phyloP scores from a whole-genome alignment of 495 filamentous ascomycete genomes.

The Penicillium dipodomyicola region DNA sequence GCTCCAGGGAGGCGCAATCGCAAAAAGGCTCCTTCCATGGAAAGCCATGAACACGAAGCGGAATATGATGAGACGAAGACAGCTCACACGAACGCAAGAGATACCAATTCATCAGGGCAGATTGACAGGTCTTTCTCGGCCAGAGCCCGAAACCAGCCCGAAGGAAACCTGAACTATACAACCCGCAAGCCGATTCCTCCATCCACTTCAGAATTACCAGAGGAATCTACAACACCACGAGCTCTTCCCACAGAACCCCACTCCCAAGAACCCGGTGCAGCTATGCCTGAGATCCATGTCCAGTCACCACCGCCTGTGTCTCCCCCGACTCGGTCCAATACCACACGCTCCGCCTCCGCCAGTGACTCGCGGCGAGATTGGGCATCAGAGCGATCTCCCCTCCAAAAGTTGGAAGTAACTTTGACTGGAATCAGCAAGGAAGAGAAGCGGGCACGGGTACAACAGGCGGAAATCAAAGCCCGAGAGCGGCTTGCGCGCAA shows the following conservation, averaged over 20 bases:
- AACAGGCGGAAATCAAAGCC: conserved; percentile 67
- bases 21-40: conserved; percentile 1
- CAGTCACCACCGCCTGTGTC: conserved; percentile 1
- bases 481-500: conserved; percentile 49
- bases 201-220: conserved; percentile 8
- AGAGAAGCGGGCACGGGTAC: conserved; percentile 77
- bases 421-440: conserved; percentile 88
- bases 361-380: conserved; percentile 44
- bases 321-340: conserved; percentile 36
- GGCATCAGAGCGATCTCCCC: conserved; percentile 77
- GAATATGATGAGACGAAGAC: conserved; percentile 6
- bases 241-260: conserved; percentile 17
- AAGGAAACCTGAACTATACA: conserved; percentile 24
- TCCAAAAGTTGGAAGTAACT: conserved; percentile 88
- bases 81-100: conserved; percentile 7
- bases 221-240: conserved; percentile 27
- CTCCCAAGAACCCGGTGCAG: conserved; percentile 1
- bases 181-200: conserved; percentile 15
- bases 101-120: conserved; percentile 3
- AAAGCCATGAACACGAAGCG: conserved; percentile 11
- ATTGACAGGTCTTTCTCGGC: conserved; percentile 21
- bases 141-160: conserved; percentile 19
- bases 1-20: conserved; percentile 16
- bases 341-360: conserved; percentile 38
- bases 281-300: conserved; percentile 15